Evolutionary conservation across 2,329 filamentous ascomycete species (phyloP).

Genomic region (Claviceps sp.): DNA sequence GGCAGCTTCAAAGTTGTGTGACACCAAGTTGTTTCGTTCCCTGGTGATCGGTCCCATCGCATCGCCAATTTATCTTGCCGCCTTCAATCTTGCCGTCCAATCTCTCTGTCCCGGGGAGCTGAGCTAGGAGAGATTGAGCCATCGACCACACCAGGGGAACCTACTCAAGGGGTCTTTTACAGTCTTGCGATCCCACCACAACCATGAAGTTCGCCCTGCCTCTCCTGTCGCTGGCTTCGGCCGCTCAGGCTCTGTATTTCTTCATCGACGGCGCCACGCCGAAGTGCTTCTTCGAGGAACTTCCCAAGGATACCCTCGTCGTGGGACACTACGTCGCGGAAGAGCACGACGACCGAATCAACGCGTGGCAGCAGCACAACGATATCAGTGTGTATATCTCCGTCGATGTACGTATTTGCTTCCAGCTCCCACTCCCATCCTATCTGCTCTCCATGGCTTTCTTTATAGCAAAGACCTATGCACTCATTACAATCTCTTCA

Average conservation of each 20-base stretch:
- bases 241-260: slow-evolving; percentile 81
- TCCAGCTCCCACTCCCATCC: background rate
- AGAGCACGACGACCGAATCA: slow-evolving; percentile 61
- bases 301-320: slow-evolving; percentile 93
- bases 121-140: background rate
- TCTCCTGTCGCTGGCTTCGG: slow-evolving; percentile 49
- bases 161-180: background rate
- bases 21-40: background rate
- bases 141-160: background rate
- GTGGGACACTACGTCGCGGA: slow-evolving; percentile 84
- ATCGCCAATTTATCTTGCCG: background rate
- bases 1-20: slow-evolving; percentile 29
- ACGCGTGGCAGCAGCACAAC: slow-evolving; percentile 57
- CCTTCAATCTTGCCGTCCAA: background rate
- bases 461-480: too few species aligned
- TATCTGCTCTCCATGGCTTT: too few species aligned
- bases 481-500: background rate
- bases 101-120: too few species aligned
- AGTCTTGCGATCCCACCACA: background rate
- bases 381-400: slow-evolving; percentile 78
- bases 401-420: slow-evolving; percentile 51
- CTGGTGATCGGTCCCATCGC: background rate
- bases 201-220: slow-evolving; percentile 48
- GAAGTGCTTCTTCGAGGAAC: slow-evolving; percentile 97
- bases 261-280: slow-evolving; percentile 75